phyloP scores from a whole-genome alignment of 768 basidiomycete species.

The Clathrus columnatus region DNA sequence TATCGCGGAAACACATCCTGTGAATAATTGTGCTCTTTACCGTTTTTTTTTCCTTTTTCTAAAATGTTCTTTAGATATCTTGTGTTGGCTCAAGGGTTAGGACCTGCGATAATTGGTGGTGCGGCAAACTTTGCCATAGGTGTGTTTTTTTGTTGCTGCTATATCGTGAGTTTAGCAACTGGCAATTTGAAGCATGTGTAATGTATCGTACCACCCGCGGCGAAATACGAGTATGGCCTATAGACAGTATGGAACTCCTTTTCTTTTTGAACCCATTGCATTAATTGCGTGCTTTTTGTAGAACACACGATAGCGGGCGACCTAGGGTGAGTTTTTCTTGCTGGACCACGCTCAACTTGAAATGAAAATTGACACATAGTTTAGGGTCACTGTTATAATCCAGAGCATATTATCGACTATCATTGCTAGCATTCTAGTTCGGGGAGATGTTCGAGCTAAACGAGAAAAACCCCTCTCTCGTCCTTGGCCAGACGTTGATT shows the following conservation, averaged over 20 bases:
- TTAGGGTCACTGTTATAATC: slow-evolving; percentile 4
- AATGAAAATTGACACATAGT: background rate
- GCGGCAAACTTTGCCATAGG: background rate
- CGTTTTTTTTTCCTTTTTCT: background rate
- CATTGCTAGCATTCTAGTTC: background rate
- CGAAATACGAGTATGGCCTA: slow-evolving; percentile 5
- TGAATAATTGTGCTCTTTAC: background rate
- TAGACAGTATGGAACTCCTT: background rate
- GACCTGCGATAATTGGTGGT: background rate
- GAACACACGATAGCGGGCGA: slow-evolving; percentile 7
- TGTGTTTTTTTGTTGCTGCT: background rate
- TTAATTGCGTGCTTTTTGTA: no score
- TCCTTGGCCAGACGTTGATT: slow-evolving; percentile 1
- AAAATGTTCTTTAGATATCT: background rate
- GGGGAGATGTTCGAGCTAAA: background rate
- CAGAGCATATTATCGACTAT: slow-evolving; percentile 1
- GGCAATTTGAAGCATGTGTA: background rate
- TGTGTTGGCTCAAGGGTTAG: background rate
- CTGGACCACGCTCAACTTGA: background rate
- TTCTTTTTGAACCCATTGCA: no score
- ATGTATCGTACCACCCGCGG: slow-evolving; percentile 1
- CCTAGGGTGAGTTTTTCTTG: background rate
- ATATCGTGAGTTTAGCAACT: background rate
- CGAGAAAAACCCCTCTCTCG: background rate
- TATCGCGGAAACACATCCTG: background rate